Percentiles rank a stretch among this genome's conserved stretches.
Evolutionary conservation across 1,284 basidiomycete genomes (phyloP).

Genomic region (Gymnopus androsaceus): DNA sequence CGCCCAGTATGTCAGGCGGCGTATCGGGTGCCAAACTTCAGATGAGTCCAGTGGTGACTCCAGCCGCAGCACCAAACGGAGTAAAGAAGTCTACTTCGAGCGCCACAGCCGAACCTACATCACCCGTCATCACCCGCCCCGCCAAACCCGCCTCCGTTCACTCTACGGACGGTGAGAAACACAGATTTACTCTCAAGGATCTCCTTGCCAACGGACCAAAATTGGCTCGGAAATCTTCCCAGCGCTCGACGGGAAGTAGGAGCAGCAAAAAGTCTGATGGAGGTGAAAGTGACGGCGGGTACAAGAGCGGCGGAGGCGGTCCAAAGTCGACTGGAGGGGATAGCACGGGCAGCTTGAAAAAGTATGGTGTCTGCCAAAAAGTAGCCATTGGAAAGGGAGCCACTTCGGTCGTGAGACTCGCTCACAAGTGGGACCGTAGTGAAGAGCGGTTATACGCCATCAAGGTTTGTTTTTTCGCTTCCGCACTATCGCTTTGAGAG

Average conservation of each 20-base stretch:
- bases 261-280: slow-evolving; percentile 72
- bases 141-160: slow-evolving; percentile 50
- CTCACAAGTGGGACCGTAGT: slow-evolving; percentile 97
- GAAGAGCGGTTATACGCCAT: slow-evolving; percentile 99
- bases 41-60: slow-evolving; percentile 10
- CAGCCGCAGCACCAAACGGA: slow-evolving; percentile 16
- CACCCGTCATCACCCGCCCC: slow-evolving; percentile 23
- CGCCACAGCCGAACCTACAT: slow-evolving; percentile 23
- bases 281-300: slow-evolving; percentile 47
- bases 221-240: slow-evolving; percentile 70
- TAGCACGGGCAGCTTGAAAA: slow-evolving; percentile 73
- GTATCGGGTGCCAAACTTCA: slow-evolving; percentile 47
- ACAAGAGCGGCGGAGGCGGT: slow-evolving; percentile 21
- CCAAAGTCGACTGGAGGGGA: slow-evolving; percentile 61
- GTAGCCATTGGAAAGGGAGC: slow-evolving; percentile 97
- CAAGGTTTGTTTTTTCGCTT: slow-evolving; percentile 62
- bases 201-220: slow-evolving; percentile 72
- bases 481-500: slow-evolving; percentile 5
- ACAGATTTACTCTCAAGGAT: slow-evolving; percentile 85
- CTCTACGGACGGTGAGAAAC: slow-evolving; percentile 55
- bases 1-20: slow-evolving; percentile 53
- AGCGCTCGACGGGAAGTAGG: slow-evolving; percentile 64
- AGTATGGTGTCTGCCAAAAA: slow-evolving; percentile 97
- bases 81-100: slow-evolving; percentile 18
- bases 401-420: slow-evolving; percentile 93